Conservation (phyloP, 352 stramenopile genomes). For the Globisporangium radiosum region DNA sequence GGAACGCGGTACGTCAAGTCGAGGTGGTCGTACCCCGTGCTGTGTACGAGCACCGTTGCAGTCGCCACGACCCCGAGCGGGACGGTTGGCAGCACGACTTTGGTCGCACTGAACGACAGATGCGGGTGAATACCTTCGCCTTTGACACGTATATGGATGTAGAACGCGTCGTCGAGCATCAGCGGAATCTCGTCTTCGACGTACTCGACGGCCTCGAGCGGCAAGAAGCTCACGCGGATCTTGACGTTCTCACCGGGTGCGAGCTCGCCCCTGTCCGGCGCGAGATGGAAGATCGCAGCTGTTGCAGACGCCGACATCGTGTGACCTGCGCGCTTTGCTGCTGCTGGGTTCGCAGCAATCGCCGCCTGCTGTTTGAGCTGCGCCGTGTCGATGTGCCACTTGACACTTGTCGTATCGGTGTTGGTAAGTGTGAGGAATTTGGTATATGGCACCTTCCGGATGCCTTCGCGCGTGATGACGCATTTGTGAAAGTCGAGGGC, state of each 20-base stretch:
- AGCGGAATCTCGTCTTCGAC: slow-evolving; percentile 66
- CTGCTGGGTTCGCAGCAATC: slow-evolving; percentile 9
- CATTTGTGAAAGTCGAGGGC: slow-evolving; percentile 78
- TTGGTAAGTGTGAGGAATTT: slow-evolving; percentile 79
- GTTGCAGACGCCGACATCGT: slow-evolving; percentile 24
- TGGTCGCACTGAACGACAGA: slow-evolving; percentile 84
- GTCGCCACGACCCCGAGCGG: slow-evolving; percentile 73
- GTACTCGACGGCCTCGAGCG: slow-evolving; percentile 74
- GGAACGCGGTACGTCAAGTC: slow-evolving; percentile 81
- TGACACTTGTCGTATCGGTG: slow-evolving; percentile 41
- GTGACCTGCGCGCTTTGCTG: slow-evolving; percentile 22
- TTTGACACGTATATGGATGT: slow-evolving; percentile 73
- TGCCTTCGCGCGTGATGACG: slow-evolving; percentile 81
- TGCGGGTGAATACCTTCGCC: slow-evolving; percentile 89
- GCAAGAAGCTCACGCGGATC: slow-evolving; percentile 85
- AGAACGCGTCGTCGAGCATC: slow-evolving; percentile 59
- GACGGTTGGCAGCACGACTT: slow-evolving; percentile 86
- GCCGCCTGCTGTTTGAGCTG: slow-evolving; percentile 21
- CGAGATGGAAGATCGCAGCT: slow-evolving; percentile 70
- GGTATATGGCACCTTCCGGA: slow-evolving; percentile 85
- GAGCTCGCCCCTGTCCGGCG: slow-evolving; percentile 74
- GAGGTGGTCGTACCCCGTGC: slow-evolving; percentile 89
- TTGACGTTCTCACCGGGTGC: slow-evolving; percentile 65
- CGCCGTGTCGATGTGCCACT: slow-evolving; percentile 75
- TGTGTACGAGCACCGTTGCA: slow-evolving; percentile 71